Evolutionary conservation across 371 early-diverging fungal genomes (phyloP).

Genomic region (Encephalitozoon cuniculi): DNA sequence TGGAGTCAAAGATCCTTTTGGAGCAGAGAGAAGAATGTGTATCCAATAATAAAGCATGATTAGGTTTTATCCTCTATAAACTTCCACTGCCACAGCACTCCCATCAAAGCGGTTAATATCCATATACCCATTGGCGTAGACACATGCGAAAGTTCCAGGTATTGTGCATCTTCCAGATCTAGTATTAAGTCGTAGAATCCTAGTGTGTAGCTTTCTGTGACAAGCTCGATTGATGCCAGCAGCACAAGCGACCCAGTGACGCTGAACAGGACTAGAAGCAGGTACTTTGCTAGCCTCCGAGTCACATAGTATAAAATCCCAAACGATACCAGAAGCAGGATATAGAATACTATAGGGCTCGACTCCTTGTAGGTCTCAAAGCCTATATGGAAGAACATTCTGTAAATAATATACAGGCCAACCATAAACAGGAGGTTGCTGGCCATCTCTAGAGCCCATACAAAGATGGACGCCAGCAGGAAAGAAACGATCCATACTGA

Average conservation of each 20-base stretch:
- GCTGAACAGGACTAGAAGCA: not conserved
- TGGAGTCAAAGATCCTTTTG: slow-evolving; percentile 47
- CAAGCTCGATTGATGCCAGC: not conserved
- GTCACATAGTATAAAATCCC: not conserved
- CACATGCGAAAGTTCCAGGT: not conserved
- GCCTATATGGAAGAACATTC: not conserved
- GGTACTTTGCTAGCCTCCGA: not conserved
- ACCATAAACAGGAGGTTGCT: not conserved
- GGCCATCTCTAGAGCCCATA: not conserved
- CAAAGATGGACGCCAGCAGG: not conserved
- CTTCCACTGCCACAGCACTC: not conserved
- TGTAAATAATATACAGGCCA: not conserved
- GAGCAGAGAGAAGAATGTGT: slow-evolving; percentile 16
- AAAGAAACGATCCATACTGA: not conserved
- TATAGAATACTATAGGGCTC: not conserved
- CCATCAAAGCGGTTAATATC: not conserved
- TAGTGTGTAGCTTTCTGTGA: not conserved
- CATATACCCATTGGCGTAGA: not conserved
- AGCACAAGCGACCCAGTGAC: not conserved
- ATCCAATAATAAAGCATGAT: not conserved
- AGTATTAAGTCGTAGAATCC: not conserved
- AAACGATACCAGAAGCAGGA: not conserved
- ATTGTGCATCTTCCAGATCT: not conserved
- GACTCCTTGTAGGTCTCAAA: not conserved
- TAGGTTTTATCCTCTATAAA: not conserved